Evolutionary conservation across 805 yeast species (phyloP).

Genomic region (Jamesozyma spencerorum): DNA sequence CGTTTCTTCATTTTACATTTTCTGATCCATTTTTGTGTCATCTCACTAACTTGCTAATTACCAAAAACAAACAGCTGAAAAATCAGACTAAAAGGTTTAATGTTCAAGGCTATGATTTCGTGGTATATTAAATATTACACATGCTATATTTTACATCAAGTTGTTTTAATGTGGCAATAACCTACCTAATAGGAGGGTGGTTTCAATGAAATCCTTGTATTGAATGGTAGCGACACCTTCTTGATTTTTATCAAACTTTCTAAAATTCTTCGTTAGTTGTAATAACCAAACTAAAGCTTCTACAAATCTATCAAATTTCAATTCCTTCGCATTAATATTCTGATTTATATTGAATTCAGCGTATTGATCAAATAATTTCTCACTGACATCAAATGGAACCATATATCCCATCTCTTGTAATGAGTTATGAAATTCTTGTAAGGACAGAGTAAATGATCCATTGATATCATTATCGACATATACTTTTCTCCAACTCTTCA

Average conservation of each 20-base stretch:
- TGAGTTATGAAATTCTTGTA: conserved; percentile 27
- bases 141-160: neutral
- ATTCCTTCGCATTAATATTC: conserved; percentile 26
- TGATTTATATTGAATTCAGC: conserved; percentile 25
- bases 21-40: too few species aligned
- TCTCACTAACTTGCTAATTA: too few species aligned
- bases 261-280: conserved; percentile 68
- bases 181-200: conserved; percentile 34
- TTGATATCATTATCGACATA: conserved; percentile 31
- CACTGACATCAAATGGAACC: conserved; percentile 29
- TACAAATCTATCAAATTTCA: conserved; percentile 75
- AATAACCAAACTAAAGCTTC: conserved; percentile 71
- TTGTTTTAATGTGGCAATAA: conserved; percentile 23
- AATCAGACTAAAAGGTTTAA: too few species aligned
- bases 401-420: conserved; percentile 28
- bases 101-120: too few species aligned
- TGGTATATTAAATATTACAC: neutral
- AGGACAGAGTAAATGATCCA: conserved; percentile 26
- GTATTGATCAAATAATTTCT: conserved; percentile 30
- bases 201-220: conserved; percentile 57
- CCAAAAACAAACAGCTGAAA: too few species aligned
- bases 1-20: too few species aligned
- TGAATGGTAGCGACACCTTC: conserved; percentile 64
- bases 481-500: conserved; percentile 29
- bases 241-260: conserved; percentile 63